Conservation (phyloP, 2,329 filamentous ascomycete species). For the Diaporthe aspalathi region DNA sequence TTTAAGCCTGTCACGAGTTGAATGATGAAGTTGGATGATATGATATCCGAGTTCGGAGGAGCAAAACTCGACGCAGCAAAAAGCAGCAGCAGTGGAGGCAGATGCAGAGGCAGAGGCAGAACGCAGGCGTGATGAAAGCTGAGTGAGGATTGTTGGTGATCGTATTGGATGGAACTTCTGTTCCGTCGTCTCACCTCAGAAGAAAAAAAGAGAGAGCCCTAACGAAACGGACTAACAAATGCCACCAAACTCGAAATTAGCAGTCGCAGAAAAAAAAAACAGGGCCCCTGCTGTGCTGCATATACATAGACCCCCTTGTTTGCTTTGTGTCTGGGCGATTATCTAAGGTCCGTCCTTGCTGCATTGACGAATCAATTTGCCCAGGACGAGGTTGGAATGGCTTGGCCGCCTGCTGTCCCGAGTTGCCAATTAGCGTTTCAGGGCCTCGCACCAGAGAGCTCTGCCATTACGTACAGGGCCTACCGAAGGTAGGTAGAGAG, state of each 20-base stretch:
- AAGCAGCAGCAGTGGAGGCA: no score
- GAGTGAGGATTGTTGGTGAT: no score
- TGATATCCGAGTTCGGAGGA: background rate
- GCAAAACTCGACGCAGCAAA: background rate
- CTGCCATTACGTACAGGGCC: conserved; percentile 12
- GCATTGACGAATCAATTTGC: conserved; percentile 27
- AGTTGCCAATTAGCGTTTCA: background rate
- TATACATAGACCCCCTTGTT: no score
- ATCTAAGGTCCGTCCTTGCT: conserved; percentile 14
- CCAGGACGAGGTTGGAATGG: conserved; percentile 17
- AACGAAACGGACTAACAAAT: conserved; percentile 10
- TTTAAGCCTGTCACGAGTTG: background rate
- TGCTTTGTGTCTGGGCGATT: conserved; percentile 12
- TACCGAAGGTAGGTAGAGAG: no score
- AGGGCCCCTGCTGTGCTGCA: background rate
- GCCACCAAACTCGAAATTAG: conserved; percentile 39
- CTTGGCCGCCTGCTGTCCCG: background rate
- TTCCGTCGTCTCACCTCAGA: background rate
- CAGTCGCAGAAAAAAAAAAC: conserved; percentile 24
- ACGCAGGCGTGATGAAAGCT: no score
- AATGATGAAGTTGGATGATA: no score
- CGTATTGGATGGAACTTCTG: background rate
- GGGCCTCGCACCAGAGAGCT: background rate
- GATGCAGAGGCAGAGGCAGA: background rate
- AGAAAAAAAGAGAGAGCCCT: conserved; percentile 25